Evolutionary conservation across 208 protist species (phyloP), one percentile per base, ranked within the genome.

Genomic region (Leishmania gerbilli): DNA sequence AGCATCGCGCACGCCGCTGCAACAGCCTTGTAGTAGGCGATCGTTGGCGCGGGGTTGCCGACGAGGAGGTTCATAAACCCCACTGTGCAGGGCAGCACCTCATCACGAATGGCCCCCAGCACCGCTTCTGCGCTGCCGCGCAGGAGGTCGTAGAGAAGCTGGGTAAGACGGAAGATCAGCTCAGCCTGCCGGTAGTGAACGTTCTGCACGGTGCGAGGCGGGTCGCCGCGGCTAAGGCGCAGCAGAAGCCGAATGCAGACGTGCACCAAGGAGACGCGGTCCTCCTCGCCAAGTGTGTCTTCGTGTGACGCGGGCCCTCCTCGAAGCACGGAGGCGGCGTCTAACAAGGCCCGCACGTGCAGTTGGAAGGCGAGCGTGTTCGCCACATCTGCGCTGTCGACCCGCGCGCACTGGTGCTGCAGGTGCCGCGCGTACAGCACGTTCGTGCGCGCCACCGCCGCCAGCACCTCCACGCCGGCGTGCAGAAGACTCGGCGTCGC

Each of bases 141-240:
- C 71, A 92, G 86, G 56, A 90, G 79, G 56, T 86, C 64, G 77
- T 93, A 84, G 19, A 96, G 84, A 5, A 91, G 79, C 9, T 84
- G 75, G 7, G 90, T 84, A 65, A 95, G 76, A 11, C 85, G 82
- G 79, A 93, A 93, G 78, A 94, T 93, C 72, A 89, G 86, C 75
- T 95, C 91, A 17, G 81, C 89, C 62, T 90, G 85, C 9, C 88
- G 78, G 74, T 90, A 88, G 76, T 92, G 87, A 72, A 78, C 49
- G 31, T 79, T 85, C 15, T 83, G 84, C 37, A 92, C 77, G 0
- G 42, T 45, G 37, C 69, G 69, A n/a, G 88, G 89, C 31, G 87
- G 81, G 49, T 85, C 80, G 31, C 83, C 84, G 47, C 84, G 76
- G 77, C 85, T 85, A 67, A 92, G 74, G 47, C 77, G 78, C 47